These are phyloP conservation scores for Yarrowia yakushimensis DNA, from an alignment of 805 yeast genomes.

Conservation along the genomic window DNA sequence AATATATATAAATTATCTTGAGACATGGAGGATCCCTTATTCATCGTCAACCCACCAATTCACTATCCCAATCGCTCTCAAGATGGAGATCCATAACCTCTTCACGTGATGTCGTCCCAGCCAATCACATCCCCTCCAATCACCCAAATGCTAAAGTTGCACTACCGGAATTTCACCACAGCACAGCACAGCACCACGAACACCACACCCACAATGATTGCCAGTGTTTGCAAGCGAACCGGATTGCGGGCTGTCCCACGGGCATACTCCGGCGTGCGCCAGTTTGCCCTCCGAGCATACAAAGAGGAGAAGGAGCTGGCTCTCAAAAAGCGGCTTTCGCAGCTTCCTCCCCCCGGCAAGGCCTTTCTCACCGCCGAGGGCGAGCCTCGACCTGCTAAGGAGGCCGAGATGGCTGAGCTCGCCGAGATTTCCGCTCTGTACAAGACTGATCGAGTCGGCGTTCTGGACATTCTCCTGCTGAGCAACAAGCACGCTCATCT, in stretches of 20 bases:
- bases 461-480: constrained; percentile 46
- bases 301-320: constrained; percentile 47
- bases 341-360: constrained; percentile 61
- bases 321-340: constrained; percentile 57
- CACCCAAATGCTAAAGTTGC: constrained; percentile 24
- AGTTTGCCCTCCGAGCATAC: constrained; percentile 36
- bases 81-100: neutral
- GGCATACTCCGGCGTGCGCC: constrained; percentile 13
- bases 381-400: constrained; percentile 63
- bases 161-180: constrained; percentile 16
- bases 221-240: constrained; percentile 22
- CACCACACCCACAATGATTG: constrained; percentile 19
- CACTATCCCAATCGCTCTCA: neutral
- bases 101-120: constrained; percentile 9
- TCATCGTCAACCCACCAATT: neutral
- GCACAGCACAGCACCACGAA: constrained; percentile 18
- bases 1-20: neutral
- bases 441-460: constrained; percentile 52
- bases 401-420: constrained; percentile 62
- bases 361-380: constrained; percentile 76
- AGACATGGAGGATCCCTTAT: neutral
- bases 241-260: constrained; percentile 18
- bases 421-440: constrained; percentile 66
- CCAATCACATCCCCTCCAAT: constrained; percentile 22
- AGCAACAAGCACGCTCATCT: constrained; percentile 53